These are phyloP conservation scores for Schwanniomyces sp. DNA, from an alignment of 805 yeast species.

Conservation along the genomic window DNA sequence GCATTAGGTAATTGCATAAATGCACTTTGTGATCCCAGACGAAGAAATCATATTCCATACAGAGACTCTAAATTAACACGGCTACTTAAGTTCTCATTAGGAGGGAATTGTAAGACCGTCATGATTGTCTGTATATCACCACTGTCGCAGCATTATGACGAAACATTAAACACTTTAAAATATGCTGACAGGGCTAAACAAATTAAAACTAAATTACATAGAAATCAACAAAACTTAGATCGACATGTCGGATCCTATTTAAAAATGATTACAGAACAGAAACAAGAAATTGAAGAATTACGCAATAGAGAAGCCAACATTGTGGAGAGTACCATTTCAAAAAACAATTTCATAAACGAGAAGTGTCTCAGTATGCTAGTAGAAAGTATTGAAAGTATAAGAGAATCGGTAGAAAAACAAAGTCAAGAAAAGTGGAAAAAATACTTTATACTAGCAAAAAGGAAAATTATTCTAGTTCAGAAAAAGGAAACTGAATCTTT, in stretches of 20 bases:
- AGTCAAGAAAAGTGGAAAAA: conserved; percentile 45
- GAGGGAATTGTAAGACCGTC: conserved; percentile 92
- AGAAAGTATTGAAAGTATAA: conserved; percentile 43
- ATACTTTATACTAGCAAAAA: conserved; percentile 44
- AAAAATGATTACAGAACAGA: conserved; percentile 81
- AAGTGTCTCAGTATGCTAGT: conserved; percentile 39
- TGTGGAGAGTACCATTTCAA: conserved; percentile 37
- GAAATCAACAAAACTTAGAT: conserved; percentile 75
- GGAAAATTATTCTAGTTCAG: conserved; percentile 46
- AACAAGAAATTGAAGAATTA: conserved; percentile 68
- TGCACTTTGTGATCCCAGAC: conserved; percentile 76
- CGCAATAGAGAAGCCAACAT: conserved; percentile 50
- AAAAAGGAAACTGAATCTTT: conserved; percentile 34
- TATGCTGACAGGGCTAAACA: conserved; percentile 92
- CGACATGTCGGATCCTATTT: conserved; percentile 84
- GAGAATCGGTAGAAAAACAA: conserved; percentile 40
- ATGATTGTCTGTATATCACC: conserved; percentile 97
- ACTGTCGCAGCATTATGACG: conserved; percentile 84
- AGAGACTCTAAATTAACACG: conserved; percentile 89
- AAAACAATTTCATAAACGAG: conserved; percentile 32
- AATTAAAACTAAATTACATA: conserved; percentile 73
- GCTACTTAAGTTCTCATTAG: conserved; percentile 81
- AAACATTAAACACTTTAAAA: conserved; percentile 84
- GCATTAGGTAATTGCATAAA: conserved; percentile 94
- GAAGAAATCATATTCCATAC: conserved; percentile 78